Evolutionary conservation across 805 yeast species (phyloP).

Genomic region (Alloascoidea africana): DNA sequence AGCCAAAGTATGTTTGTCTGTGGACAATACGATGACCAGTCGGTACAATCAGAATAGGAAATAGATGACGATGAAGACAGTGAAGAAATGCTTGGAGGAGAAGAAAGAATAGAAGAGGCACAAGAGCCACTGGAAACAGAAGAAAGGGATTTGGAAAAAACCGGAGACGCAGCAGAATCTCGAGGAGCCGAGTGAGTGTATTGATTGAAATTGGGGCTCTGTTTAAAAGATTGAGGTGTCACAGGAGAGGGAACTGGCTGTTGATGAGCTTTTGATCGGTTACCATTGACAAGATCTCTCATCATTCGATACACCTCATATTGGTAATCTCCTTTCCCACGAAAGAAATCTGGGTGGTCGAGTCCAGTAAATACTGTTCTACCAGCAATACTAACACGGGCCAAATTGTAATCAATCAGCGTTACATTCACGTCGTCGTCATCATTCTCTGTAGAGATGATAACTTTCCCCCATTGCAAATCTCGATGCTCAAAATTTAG

Average conservation of each 20-base stretch:
- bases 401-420: conserved; percentile 41
- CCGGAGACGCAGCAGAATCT: conserved; percentile 11
- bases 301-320: conserved; percentile 45
- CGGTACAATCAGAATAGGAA: too few species aligned
- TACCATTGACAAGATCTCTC: conserved; percentile 21
- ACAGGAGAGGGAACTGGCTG: too few species aligned
- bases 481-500: conserved; percentile 58
- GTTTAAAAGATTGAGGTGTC: too few species aligned
- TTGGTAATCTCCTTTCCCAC: conserved; percentile 45
- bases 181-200: too few species aligned
- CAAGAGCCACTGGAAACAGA: conserved; percentile 13
- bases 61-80: conserved; percentile 11
- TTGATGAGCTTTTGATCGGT: conserved; percentile 3
- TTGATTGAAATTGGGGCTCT: background rate
- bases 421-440: conserved; percentile 21
- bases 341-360: conserved; percentile 48
- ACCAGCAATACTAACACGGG: conserved; percentile 24
- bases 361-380: conserved; percentile 33
- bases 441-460: conserved; percentile 17
- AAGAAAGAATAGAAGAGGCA: conserved; percentile 4
- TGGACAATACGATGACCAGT: conserved; percentile 32
- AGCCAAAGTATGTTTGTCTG: conserved; percentile 49
- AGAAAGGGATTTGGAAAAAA: too few species aligned
- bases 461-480: conserved; percentile 49
- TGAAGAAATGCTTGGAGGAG: conserved; percentile 1